Evolutionary conservation across 1,139 yeast species (phyloP), one percentile per base, ranked within the genome.

Genomic region (Candida sanyaensis): DNA sequence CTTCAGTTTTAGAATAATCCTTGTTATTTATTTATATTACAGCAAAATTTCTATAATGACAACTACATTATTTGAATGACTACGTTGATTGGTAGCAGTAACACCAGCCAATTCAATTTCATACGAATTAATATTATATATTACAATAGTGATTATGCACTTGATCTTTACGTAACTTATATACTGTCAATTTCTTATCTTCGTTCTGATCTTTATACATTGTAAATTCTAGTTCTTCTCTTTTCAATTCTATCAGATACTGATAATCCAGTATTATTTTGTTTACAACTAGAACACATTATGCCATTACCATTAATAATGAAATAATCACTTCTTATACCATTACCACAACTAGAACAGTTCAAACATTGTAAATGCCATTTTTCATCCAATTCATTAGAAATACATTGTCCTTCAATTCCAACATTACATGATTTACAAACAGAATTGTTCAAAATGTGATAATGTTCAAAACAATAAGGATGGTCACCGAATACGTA

Each of bases 371-470:
- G 64, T 26, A 77, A 66, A 62, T 87, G 95, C 75, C 86, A 87
- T 52, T 86, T 78, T 59, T 84, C 88, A 43, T 68, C 64, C 41
- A 80, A 65, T 60, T 85, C 92, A 58, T 84, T 88, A 61, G 89
- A 96, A 45, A 92, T 75, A 64, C 98, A 93, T 61, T 82, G 83
- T 11, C 99, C 99, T 65, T 93, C 97, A 46, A 93, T 89, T 17
- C 96, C 96, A 5, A 60, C 60, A 8, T 78, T 72, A 65, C 99
- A 93, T 12, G 74, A 68, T 46, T 75, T 75, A 68, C 99, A 93
- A 13, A 88, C 65, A 1, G 96, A 85, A 47, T 83, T 80, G 65
- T 92, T 92, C 48, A 80, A 73, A 49, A 73, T 70, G 64, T 93
- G 98, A 69, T 88, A 93, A 69, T 95, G 96, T 37, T 68, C 66